Percentiles rank a stretch among this genome's conserved stretches.
Evolutionary conservation across 176 grass and related monocot species (phyloP).

Genomic region (Cenchrus americanus): DNA sequence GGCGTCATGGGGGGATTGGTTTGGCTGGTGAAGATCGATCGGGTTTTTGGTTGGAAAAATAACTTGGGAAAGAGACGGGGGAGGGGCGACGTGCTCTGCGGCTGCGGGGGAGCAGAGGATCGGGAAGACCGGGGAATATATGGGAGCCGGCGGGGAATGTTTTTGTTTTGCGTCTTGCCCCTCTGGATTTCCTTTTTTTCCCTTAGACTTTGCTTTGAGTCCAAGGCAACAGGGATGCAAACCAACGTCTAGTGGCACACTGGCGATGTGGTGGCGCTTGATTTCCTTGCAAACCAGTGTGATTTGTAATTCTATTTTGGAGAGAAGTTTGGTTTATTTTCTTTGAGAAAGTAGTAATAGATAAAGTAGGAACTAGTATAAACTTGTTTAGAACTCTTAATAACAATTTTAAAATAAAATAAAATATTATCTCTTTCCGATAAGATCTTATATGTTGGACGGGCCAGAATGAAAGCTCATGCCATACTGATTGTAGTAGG

Average conservation of each 20-base stretch:
- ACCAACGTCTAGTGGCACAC: neutral
- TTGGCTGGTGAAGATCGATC: slow-evolving; percentile 28
- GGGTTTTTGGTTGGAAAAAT: slow-evolving; percentile 25
- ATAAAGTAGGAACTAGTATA: neutral
- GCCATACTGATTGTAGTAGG: no score
- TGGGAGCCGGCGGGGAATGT: neutral
- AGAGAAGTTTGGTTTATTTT: neutral
- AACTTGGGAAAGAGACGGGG: slow-evolving; percentile 1
- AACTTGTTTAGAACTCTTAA: no score
- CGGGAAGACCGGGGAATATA: slow-evolving; percentile 7
- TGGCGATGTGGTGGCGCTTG: no score
- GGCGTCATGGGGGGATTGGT: neutral
- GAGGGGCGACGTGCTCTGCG: neutral
- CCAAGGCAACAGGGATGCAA: slow-evolving; percentile 19
- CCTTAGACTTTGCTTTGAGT: slow-evolving; percentile 18
- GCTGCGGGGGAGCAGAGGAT: neutral
- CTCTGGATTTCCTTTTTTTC: neutral
- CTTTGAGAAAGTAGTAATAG: neutral
- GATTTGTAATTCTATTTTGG: neutral
- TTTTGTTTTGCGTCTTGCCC: neutral
- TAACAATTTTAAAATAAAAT: no score
- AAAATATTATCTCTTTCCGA: no score
- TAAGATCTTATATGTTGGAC: no score
- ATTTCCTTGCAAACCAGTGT: no score
- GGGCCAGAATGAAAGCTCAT: no score